Base-by-base conservation (phyloP, 2,329 filamentous ascomycete genomes). In the Tolypocladium pustulatum region DNA sequence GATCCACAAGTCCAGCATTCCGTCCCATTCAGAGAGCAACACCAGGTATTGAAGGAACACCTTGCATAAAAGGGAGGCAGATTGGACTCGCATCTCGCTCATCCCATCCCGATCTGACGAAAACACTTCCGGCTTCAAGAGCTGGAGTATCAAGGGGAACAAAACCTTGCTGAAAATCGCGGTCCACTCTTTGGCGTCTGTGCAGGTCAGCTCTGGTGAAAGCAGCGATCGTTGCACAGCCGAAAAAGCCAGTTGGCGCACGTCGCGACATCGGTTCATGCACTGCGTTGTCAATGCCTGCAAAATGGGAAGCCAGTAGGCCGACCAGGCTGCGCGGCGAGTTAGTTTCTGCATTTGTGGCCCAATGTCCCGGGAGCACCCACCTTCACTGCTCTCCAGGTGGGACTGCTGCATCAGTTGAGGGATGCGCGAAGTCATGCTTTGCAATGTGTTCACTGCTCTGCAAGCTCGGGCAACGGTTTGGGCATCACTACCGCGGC, bases 261-360 rank as follows among this genome's bases (percentile, higher is more conserved):
- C 90, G 66, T 97, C 92, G 58, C 93, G 88, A 68, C 91, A 97
- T 0, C 92, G 91, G 69, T 97, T 99, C 57, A 90, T 90, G 73
- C 92, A 97, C 74, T 99, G 94, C 5, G 85, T 85, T 3, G 89
- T 94, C 22, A 99, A 77, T 7, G 91, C 89, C 65, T 91, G 85
- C 73, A 99, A 94, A 32, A 99, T 91, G 1, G 93, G 94, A 17
- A 92, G 87, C 94, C 94, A 99, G 72, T 99, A 99, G 10, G 94
- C 91, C 56, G 91, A 91, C 94, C 94, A 99, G 17, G 94, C 94
- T 89, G 62, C 13, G 3, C 15, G 10, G 20, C 27, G 25, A n/a
- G 56, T 63, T 30, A 63, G 59, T 22, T 40, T 34, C 15, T 22
- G 34, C 17, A 25, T 51, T 20, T n/a, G 7, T 27, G 13, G 10